Conservation (phyloP, 2,329 filamentous ascomycete species). For the Paramyrothecium roridum region DNA sequence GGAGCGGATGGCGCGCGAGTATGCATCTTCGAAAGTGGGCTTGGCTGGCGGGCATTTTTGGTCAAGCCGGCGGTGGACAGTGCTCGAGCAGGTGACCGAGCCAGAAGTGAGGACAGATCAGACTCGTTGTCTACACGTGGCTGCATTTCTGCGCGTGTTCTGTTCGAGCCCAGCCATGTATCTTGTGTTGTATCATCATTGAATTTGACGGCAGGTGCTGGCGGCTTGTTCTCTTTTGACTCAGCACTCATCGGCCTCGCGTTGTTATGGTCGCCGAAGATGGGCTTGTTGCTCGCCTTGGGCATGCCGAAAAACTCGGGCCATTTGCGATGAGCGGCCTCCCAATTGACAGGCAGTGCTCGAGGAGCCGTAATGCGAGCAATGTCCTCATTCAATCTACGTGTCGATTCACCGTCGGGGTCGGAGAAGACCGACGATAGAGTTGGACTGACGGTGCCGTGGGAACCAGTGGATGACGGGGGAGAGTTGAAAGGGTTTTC, state of each 20-base stretch:
- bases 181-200: conserved; percentile 40
- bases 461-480: conserved; percentile 54
- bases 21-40: conserved; percentile 34
- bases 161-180: conserved; percentile 34
- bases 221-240: conserved; percentile 45
- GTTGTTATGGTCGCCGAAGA: conserved; percentile 21
- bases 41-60: conserved; percentile 28
- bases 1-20: conserved; percentile 24
- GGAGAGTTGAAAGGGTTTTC: conserved; percentile 58
- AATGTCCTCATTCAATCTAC: conserved; percentile 46
- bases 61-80: conserved; percentile 18
- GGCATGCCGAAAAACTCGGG: conserved; percentile 47
- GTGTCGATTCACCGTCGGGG: conserved; percentile 52
- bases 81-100: conserved; percentile 31
- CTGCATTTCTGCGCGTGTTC: conserved; percentile 49
- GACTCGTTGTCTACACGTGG: conserved; percentile 51
- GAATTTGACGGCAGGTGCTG: conserved; percentile 25
- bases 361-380: conserved; percentile 36
- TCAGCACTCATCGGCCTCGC: conserved; percentile 31
- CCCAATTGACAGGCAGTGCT: conserved; percentile 39
- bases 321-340: conserved; percentile 47
- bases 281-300: conserved; percentile 22
- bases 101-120: conserved; percentile 43
- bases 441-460: conserved; percentile 54
- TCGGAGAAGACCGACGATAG: conserved; percentile 50